Conservation (phyloP, 441 rosid species). For the Arabidopsis hybrid region DNA sequence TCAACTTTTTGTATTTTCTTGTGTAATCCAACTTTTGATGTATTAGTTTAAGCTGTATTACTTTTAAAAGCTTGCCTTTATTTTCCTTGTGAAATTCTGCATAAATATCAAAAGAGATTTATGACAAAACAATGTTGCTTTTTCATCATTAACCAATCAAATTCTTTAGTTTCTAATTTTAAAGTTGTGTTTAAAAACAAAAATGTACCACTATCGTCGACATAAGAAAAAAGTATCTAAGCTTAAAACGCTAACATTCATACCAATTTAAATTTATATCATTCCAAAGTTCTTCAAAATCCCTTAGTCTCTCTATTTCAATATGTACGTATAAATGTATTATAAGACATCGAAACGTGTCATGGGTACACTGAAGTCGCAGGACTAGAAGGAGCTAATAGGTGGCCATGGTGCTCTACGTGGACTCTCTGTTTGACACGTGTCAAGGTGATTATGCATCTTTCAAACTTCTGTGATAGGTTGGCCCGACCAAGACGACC, state of each 20-base stretch:
- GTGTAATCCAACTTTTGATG: slow-evolving; percentile 22
- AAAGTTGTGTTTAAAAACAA: not conserved
- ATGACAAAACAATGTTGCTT: not conserved
- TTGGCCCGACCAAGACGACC: slow-evolving; percentile 15
- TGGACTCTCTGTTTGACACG: slow-evolving; percentile 32
- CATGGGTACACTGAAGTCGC: not conserved
- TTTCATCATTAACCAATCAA: not conserved
- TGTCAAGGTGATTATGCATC: slow-evolving; percentile 30
- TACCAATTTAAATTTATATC: too few relatives aligned
- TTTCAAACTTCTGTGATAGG: slow-evolving; percentile 20
- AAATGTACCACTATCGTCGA: not conserved
- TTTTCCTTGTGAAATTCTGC: not conserved
- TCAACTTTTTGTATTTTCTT: slow-evolving; percentile 8
- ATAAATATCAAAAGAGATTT: not conserved
- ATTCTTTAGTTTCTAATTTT: not conserved
- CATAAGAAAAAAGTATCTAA: not conserved
- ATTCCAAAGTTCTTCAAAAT: too few relatives aligned
- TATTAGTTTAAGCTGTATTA: not conserved
- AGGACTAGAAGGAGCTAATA: slow-evolving; percentile 19
- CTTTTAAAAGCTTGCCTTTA: slow-evolving; percentile 6
- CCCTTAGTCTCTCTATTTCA: not conserved
- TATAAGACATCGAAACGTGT: slow-evolving; percentile 26
- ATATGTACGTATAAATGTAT: not conserved
- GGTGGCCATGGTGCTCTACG: slow-evolving; percentile 10
- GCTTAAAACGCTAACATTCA: not conserved